Base-by-base conservation (phyloP, 2,329 filamentous ascomycete species). In the Botrytis byssoidea region DNA sequence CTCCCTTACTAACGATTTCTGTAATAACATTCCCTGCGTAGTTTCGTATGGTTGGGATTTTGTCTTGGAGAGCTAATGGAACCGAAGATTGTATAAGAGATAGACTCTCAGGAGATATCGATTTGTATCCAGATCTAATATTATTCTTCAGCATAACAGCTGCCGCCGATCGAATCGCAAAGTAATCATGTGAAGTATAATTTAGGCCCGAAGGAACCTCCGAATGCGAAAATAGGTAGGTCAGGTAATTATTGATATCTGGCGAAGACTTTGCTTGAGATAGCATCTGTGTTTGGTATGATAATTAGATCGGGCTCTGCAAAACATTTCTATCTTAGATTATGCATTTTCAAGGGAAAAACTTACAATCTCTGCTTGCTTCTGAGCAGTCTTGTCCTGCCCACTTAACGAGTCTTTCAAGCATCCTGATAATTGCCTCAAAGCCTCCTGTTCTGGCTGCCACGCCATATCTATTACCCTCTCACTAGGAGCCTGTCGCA, bases 101-200 rank as follows among this genome's bases (percentile, higher is more conserved):
- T 77, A 97, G 85, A 81, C 91, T 95, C 59, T 86, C 82, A 69
- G 92, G 90, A 71, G 93, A 88, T 75, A 98, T 93, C 73, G 89
- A 86, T 81, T 92, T 92, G 85, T 93, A 95, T 60, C 90, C 87
- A 66, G 88, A 84, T 81, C 89, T 92, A 82, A 98, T 88, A 81
- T 97, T 94, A 83, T 98, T 98, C 85, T 98, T 99, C 77, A 99
- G 88, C 89, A 98, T 96, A 80, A 98, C 91, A 73, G 93, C 95
- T 40, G 95, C 95, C 18, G 95, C 93, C 75, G 93, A 93, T 76
- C 96, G 92, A 75, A 97, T 91, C 69, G 93, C 85, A 82, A 92
- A 88, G 84, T 94, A 91, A 81, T 93, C 86, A 76, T 87, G 81
- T 77, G 85, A 80, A 70, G 86, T 88, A 78, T 89, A 88, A 78